Conservation (phyloP, 2,329 filamentous ascomycete genomes). For the Taxawa tesnikishii region DNA sequence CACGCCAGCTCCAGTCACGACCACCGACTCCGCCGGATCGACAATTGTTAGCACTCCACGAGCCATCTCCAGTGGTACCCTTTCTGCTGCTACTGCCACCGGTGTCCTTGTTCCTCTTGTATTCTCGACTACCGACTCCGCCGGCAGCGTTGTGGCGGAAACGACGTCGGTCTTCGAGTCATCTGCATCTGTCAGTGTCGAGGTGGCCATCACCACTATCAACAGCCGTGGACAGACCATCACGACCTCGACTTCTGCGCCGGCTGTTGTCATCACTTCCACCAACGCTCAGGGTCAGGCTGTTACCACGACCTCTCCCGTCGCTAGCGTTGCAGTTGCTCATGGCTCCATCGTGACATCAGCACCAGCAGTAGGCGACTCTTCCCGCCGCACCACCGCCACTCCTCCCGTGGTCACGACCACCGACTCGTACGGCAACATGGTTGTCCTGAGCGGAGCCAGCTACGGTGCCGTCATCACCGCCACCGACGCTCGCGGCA, state of each 20-base stretch:
- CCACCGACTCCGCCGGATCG: constrained; percentile 9
- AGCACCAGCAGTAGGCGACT: constrained; percentile 23
- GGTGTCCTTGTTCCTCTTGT: constrained; percentile 27
- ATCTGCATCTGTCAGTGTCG: constrained; percentile 17
- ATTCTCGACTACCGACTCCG: constrained; percentile 24
- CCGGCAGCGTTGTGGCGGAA: constrained; percentile 21
- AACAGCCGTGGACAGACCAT: constrained; percentile 15
- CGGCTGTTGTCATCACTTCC: constrained; percentile 17
- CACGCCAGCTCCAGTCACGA: constrained; percentile 10
- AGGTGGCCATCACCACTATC: constrained; percentile 17
- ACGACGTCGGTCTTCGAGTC: constrained; percentile 26
- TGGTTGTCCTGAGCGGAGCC: constrained; percentile 21
- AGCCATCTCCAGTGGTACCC: constrained; percentile 9
- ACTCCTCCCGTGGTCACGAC: constrained; percentile 14
- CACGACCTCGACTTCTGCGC: constrained; percentile 24
- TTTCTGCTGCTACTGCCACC: constrained; percentile 13
- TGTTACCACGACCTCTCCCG: constrained; percentile 22
- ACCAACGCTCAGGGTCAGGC: constrained; percentile 26
- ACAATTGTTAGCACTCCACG: constrained; percentile 9
- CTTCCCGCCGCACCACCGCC: constrained; percentile 10
- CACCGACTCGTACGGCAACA: constrained; percentile 26
- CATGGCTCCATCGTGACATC: constrained; percentile 24
- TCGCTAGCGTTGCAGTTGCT: constrained; percentile 24
- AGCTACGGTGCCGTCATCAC: constrained; percentile 28
- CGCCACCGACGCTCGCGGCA: constrained; percentile 26